phyloP scores from a whole-genome alignment of 352 stramenopile species.

The Pythium guiyangense region DNA sequence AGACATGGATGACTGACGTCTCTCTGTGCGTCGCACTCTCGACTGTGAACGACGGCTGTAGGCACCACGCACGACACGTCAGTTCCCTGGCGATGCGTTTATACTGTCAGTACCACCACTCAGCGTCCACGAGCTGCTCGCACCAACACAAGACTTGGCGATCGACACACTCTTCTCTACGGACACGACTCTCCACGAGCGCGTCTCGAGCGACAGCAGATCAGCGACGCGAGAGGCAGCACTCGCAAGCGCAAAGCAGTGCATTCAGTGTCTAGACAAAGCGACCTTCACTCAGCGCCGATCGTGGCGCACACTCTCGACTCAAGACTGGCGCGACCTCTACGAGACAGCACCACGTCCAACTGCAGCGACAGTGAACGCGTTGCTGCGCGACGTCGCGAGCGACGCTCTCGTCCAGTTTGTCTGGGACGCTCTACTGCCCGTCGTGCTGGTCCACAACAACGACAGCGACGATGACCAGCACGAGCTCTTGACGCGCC shows the following conservation, averaged over 20 bases:
- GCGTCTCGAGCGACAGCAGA: neutral
- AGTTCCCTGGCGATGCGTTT: constrained; percentile 36
- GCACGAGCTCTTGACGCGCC: constrained; percentile 17
- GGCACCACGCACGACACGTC: constrained; percentile 14
- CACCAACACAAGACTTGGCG: constrained; percentile 12
- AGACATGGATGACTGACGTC: neutral
- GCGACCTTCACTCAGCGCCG: constrained; percentile 17
- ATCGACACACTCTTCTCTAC: constrained; percentile 15
- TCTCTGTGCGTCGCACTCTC: neutral
- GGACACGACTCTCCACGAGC: neutral
- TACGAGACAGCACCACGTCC: constrained; percentile 14
- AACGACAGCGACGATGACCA: constrained; percentile 7
- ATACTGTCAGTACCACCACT: constrained; percentile 40
- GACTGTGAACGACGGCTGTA: neutral
- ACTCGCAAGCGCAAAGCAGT: constrained; percentile 18
- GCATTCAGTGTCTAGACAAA: constrained; percentile 23
- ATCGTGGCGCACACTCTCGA: constrained; percentile 27
- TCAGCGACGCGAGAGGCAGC: constrained; percentile 1
- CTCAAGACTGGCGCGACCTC: constrained; percentile 41
- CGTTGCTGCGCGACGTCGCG: constrained; percentile 31
- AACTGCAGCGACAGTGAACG: constrained; percentile 19
- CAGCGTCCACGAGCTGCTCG: constrained; percentile 31
- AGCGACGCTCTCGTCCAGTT: constrained; percentile 41
- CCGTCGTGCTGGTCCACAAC: constrained; percentile 18
- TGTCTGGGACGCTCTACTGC: constrained; percentile 48